phyloP scores from a whole-genome alignment of 2,329 filamentous ascomycete species.

The Colletotrichum aenigma region DNA sequence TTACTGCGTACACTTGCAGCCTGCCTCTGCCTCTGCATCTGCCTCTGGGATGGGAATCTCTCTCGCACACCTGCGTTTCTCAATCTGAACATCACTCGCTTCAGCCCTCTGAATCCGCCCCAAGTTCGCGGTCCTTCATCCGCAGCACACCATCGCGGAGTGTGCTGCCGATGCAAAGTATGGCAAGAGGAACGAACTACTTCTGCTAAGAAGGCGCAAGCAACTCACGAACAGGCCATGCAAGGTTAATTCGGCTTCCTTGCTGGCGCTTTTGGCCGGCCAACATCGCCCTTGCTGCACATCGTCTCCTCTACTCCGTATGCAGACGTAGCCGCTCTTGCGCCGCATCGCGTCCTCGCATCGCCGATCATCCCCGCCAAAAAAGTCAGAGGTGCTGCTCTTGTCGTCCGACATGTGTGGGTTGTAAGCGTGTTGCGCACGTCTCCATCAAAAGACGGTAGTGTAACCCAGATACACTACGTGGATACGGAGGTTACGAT shows the following conservation, averaged over 20 bases:
- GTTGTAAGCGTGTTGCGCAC: not conserved
- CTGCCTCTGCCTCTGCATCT: not conserved
- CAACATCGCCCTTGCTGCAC: not conserved
- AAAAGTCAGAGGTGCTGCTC: not conserved
- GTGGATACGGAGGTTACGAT: not conserved
- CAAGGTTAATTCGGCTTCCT: constrained; percentile 8
- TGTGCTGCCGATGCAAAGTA: not conserved
- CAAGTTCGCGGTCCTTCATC: not conserved
- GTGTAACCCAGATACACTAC: not conserved
- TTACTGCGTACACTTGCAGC: not conserved
- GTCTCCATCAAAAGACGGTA: not conserved
- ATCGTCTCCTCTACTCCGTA: not conserved
- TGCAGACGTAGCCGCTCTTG: not conserved
- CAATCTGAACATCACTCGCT: constrained; percentile 16
- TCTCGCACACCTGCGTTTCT: not conserved
- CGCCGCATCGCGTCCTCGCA: not conserved
- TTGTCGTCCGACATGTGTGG: constrained; percentile 4
- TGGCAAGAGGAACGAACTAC: not conserved
- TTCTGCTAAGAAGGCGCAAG: not conserved
- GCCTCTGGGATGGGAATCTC: not conserved
- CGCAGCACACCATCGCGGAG: not conserved
- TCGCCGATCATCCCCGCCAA: not conserved
- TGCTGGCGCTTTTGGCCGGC: not conserved
- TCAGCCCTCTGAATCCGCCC: constrained; percentile 4
- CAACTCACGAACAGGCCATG: not conserved